Evolutionary conservation across 352 stramenopile genomes (phyloP).

Genomic region (Phytophthora pisi): DNA sequence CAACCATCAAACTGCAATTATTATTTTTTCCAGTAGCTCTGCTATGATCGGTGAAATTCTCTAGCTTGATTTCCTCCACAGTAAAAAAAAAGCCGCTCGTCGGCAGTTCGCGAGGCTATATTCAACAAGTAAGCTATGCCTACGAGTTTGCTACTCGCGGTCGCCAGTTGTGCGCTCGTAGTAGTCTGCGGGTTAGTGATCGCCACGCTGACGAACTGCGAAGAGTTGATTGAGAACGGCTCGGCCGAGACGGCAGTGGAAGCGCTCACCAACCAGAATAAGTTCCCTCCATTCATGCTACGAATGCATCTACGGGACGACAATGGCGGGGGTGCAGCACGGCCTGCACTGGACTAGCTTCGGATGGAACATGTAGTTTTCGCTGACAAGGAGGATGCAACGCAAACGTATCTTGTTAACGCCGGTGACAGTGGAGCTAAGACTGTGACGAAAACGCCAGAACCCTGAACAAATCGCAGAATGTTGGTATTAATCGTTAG

Average conservation of each 20-base stretch:
- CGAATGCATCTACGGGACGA: neutral
- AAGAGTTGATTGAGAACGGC: neutral
- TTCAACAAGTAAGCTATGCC: too few species aligned
- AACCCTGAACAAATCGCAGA: neutral
- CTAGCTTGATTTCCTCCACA: too few species aligned
- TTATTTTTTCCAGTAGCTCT: too few species aligned
- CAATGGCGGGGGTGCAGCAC: neutral
- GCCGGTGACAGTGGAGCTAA: neutral
- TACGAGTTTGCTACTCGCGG: constrained; percentile 1
- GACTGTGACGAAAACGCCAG: neutral
- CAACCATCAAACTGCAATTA: too few species aligned
- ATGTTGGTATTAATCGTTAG: too few species aligned
- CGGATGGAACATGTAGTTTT: neutral
- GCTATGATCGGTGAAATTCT: too few species aligned
- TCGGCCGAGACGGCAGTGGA: constrained; percentile 3
- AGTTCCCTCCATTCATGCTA: constrained; percentile 17
- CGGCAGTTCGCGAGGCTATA: too few species aligned
- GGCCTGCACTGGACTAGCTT: neutral
- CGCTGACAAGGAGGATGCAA: neutral
- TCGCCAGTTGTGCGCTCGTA: neutral
- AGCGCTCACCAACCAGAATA: constrained; percentile 16
- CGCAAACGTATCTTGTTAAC: neutral
- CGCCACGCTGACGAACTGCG: neutral
- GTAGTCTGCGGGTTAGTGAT: constrained; percentile 3
- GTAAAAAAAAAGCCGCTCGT: too few species aligned